Percentiles rank a stretch among this genome's conserved stretches.
These are phyloP conservation scores for Pilaira anomala DNA, from an alignment of 192 early-diverging fungal species.

Conservation along the genomic window DNA sequence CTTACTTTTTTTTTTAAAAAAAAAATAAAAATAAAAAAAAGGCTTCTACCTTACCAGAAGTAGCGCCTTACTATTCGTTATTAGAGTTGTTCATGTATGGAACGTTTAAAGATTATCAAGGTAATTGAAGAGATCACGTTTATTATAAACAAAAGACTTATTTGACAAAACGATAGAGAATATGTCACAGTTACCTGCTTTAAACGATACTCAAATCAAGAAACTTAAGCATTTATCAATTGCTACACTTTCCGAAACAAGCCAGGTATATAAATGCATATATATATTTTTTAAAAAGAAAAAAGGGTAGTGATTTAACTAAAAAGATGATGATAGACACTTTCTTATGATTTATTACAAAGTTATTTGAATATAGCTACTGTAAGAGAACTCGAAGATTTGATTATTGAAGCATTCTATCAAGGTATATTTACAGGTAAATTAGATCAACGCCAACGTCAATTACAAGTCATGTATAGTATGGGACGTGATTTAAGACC, in stretches of 20 bases:
- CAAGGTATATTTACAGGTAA: constrained; percentile 75
- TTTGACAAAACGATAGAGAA: constrained; percentile 36
- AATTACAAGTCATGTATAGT: constrained; percentile 72
- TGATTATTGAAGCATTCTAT: constrained; percentile 86
- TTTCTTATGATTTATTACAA: constrained; percentile 64
- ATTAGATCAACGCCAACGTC: constrained; percentile 76
- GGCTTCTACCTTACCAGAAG: constrained; percentile 46
- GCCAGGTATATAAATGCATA: constrained; percentile 41
- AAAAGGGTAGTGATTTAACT: too few relatives aligned
- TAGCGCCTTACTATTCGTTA: constrained; percentile 48
- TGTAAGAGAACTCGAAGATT: constrained; percentile 80
- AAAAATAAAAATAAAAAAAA: constrained; percentile 25
- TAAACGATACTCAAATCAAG: constrained; percentile 45
- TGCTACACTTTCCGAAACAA: constrained; percentile 64
- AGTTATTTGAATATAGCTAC: constrained; percentile 69
- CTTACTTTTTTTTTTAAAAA: too few relatives aligned
- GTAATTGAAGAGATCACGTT: constrained; percentile 32
- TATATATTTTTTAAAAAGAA: not conserved
- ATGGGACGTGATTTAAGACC: constrained; percentile 80
- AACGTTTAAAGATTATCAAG: constrained; percentile 73
- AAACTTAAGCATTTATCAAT: constrained; percentile 77
- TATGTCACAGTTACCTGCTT: constrained; percentile 41
- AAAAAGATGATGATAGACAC: constrained; percentile 45
- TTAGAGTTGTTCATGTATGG: constrained; percentile 81
- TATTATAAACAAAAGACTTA: not conserved